A percentile compares a stretch with the other conserved stretches of the same genome.
phyloP scores from a whole-genome alignment of 768 basidiomycete genomes.

The Gyrodon lividus region DNA sequence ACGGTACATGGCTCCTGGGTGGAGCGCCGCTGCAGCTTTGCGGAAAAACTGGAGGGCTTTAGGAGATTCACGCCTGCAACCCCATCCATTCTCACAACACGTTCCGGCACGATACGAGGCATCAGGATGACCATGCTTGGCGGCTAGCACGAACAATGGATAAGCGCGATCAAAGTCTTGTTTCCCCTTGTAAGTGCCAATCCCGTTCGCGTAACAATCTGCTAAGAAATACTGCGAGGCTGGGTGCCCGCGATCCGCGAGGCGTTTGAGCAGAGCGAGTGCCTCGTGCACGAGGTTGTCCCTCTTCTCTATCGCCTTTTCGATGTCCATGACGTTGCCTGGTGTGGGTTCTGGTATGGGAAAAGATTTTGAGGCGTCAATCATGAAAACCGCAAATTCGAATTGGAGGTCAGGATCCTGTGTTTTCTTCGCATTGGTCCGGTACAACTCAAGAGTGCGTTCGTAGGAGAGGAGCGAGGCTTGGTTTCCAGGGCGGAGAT shows the following conservation, averaged over 20 bases:
- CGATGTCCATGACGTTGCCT: constrained; percentile 77
- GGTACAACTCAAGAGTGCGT: constrained; percentile 95
- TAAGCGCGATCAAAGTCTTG: constrained; percentile 98
- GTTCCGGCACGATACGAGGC: constrained; percentile 95
- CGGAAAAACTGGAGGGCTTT: constrained; percentile 93
- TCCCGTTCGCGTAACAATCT: constrained; percentile 98
- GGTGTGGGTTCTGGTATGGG: constrained; percentile 69
- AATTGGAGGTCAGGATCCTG: constrained; percentile 97
- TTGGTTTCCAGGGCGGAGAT: constrained; percentile 88
- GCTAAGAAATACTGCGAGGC: constrained; percentile 97
- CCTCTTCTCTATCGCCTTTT: constrained; percentile 75
- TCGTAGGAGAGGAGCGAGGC: constrained; percentile 93
- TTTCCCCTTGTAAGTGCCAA: constrained; percentile 82
- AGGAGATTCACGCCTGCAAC: constrained; percentile 86
- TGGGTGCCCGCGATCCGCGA: constrained; percentile 92
- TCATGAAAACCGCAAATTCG: constrained; percentile 98
- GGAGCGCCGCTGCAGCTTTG: constrained; percentile 87
- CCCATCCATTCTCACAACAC: constrained; percentile 99
- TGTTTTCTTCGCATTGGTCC: constrained; percentile 97
- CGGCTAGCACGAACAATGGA: constrained; percentile 92
- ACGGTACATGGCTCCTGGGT: constrained; percentile 95
- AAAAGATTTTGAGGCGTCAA: constrained; percentile 92
- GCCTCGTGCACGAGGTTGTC: constrained; percentile 92
- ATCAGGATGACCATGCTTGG: constrained; percentile 96
- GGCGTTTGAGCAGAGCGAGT: constrained; percentile 78